Base-by-base conservation (phyloP, 768 basidiomycete genomes). In the Leccinum arenicola region DNA sequence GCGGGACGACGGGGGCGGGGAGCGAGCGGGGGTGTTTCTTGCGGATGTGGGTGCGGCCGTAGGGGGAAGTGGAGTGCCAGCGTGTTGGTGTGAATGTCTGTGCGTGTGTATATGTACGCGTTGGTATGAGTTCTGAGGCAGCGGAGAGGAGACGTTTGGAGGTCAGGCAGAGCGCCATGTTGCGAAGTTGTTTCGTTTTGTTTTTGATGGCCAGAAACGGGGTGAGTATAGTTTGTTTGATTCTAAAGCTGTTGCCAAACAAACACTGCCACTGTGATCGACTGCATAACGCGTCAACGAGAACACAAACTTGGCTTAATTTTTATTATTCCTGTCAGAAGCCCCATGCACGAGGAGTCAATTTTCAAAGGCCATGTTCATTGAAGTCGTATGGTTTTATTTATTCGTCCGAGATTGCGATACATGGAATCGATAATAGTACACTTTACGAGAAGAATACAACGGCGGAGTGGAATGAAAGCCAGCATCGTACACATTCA, bases 1-100 rank as follows among this genome's bases (percentile, higher is more conserved):
- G 88, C 35, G 92, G 91, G 2, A 94, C 89, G 65, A 92, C 74
- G 3, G 94, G 94, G 61, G 89, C 86, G 3, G 94, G 94, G 3
- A 95, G 81, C 5, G 80, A 74, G 17, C 85, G 83, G 49, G 80
- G 65, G 35, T 88, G 84, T 56, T 84, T 82, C 74, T 87, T 86
- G 85, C 86, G 85, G 69, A 95, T 82, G 76, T 93, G 93, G 9
- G 93, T 83, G 11, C 89, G 84, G 55, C 91, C 91, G 68, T 94
- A 93, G 0, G 90, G 90, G 0, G 91, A 91, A 47, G 78, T 84
- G 2, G 91, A 92, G 52, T 86, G 77, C 53, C 52, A 59, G 23
- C 84, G 82, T 1, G 40, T n/a, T n/a, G 40, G 40, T 2, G 40
- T 40, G 40, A 10, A 40, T 40, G 4, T 40, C n/a, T n/a, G 40